phyloP scores from a whole-genome alignment of 2,329 filamentous ascomycete species.

The Fusarium duplospermum region DNA sequence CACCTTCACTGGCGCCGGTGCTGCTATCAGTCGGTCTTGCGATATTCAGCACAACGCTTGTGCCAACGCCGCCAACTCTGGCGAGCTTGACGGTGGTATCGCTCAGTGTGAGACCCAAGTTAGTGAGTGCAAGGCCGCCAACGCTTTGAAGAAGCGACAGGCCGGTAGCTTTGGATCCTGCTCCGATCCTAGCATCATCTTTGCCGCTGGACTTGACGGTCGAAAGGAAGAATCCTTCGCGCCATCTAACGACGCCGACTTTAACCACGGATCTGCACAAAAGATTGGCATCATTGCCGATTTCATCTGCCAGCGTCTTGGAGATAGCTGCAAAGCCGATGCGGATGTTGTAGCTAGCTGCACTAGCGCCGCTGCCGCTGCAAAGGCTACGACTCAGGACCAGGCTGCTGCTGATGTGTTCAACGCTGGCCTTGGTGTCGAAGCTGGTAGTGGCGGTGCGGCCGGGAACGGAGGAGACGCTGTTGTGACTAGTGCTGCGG shows the following conservation, averaged over 20 bases:
- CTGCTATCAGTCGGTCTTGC: conserved; percentile 61
- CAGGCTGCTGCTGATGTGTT: neutral
- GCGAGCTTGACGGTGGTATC: conserved; percentile 43
- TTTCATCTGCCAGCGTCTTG: neutral
- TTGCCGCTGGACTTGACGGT: neutral
- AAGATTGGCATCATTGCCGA: neutral
- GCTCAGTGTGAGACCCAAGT: conserved; percentile 21
- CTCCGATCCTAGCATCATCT: neutral
- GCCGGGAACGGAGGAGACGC: neutral
- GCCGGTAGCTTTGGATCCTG: neutral
- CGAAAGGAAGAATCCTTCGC: neutral
- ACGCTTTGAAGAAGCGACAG: neutral
- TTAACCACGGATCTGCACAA: neutral
- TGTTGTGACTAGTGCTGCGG: neutral
- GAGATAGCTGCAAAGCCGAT: neutral
- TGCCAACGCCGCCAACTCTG: conserved; percentile 60
- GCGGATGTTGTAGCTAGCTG: neutral
- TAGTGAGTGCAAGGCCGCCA: neutral
- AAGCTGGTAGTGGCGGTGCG: neutral
- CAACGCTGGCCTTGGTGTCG: neutral
- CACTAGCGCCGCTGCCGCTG: neutral
- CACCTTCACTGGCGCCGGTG: conserved; percentile 62
- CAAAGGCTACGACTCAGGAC: neutral
- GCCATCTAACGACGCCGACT: neutral
- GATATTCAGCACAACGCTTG: conserved; percentile 64